These are phyloP conservation scores for Cryphonectria japonica DNA, from an alignment of 2,329 filamentous ascomycete genomes.

Conservation along the genomic window DNA sequence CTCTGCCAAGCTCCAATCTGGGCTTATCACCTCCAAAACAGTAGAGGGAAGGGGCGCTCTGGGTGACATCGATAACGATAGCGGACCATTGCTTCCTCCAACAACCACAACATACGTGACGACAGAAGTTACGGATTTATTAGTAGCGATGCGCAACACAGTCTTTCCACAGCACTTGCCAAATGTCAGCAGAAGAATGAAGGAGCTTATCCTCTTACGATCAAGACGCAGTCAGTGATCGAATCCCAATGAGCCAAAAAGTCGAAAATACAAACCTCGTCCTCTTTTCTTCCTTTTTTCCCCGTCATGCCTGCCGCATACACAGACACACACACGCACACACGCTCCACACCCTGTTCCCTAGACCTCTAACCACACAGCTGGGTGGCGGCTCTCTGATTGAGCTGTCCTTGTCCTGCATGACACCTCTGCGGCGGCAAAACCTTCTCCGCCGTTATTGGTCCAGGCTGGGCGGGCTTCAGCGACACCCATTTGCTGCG, in stretches of 20 bases:
- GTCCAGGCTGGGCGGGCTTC: not conserved
- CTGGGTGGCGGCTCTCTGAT: not conserved
- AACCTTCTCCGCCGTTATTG: not conserved
- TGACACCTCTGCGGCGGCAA: not conserved
- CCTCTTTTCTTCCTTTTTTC: not conserved
- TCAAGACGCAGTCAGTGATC: not conserved
- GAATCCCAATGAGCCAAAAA: not conserved
- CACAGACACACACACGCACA: not conserved
- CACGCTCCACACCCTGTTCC: not conserved
- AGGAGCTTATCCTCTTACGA: not conserved
- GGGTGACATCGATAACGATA: constrained; percentile 7
- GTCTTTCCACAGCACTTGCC: not conserved
- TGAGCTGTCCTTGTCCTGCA: constrained; percentile 4
- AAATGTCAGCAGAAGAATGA: not conserved
- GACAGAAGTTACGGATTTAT: not conserved
- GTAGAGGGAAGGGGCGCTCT: not conserved
- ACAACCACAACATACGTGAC: not conserved
- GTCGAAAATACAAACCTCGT: not conserved
- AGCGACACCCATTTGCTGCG: not conserved
- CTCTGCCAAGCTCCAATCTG: constrained; percentile 2
- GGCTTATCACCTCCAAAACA: constrained; percentile 3
- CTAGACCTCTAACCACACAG: not conserved
- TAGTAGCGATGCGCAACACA: not conserved
- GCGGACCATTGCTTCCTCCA: not conserved
- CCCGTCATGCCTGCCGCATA: not conserved